Evolutionary conservation across 768 basidiomycete species (phyloP), one percentile per base, ranked within the genome.

Genomic region (Leucosporidium creatinivorum): DNA sequence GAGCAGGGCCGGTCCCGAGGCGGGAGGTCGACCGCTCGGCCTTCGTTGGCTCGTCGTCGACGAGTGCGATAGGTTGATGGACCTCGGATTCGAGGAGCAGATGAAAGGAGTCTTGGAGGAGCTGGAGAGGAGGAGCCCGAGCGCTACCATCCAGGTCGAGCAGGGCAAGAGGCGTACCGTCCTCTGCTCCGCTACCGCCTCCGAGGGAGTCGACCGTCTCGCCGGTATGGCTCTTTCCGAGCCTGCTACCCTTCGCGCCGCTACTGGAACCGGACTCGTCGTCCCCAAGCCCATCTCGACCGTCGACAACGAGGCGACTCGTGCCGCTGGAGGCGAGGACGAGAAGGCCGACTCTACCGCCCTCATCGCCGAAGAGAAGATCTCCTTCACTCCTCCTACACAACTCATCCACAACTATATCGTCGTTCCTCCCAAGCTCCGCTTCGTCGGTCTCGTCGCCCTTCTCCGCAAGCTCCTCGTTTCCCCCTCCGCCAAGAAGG

Each of bases 1-100:
- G 58, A 31, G n/a, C 25, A 15, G 66, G n/a, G n/a, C 9, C 57
- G 39, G 33, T 26, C n/a, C 28, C 47, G 31, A 31, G 19, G 54
- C 31, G 17, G 30, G 30, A 13, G 51, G 30, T 44, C 59, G 48
- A 15, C 50, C 28, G 48, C 54, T 72, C 21, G 64, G 64, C 1
- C 60, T 76, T 77, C 85, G 90, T 57, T 99, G 94, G 92, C 82
- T 99, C 36, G 87, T 99, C 13, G 85, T 98, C 30, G 96, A 99
- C 76, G 96, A 99, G 80, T 93, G 94, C 9, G 96, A 99, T 79
- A 83, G 93, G 51, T 80, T 99, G 60, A 98, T 98, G 93, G 93
- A 98, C 70, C 85, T 98, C 52, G 96, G 96, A 0, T 99, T 99
- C 70, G 93, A 96, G 77, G 93, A 98, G 76, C 91, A 92, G 0